Percentiles rank a stretch among this genome's conserved stretches.
phyloP scores from a whole-genome alignment of 2,329 filamentous ascomycete genomes.

The Tolypocladium endophyticum region DNA sequence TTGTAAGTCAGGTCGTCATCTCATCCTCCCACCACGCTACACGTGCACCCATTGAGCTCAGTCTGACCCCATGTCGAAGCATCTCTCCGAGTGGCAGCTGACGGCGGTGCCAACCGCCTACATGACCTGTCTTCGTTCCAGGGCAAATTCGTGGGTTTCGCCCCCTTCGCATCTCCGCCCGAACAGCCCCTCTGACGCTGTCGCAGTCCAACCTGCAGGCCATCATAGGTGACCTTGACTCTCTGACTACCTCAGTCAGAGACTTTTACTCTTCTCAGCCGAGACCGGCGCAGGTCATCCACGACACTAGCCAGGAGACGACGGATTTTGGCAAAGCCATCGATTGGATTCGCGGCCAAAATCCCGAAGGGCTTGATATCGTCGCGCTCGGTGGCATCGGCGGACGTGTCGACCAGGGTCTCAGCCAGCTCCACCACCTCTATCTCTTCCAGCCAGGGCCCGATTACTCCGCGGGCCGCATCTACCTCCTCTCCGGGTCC shows the following conservation, averaged over 20 bases:
- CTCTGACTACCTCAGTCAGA: constrained; percentile 51
- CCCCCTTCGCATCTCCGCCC: not conserved
- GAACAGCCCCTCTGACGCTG: not conserved
- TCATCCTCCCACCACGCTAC: not conserved
- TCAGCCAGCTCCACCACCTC: constrained; percentile 82
- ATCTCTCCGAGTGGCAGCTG: constrained; percentile 64
- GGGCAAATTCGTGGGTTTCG: constrained; percentile 28
- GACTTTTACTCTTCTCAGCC: constrained; percentile 53
- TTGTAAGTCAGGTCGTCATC: constrained; percentile 20
- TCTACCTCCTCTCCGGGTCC: constrained; percentile 74
- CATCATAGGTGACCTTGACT: constrained; percentile 90
- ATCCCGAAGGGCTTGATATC: constrained; percentile 43
- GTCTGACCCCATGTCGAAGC: constrained; percentile 30
- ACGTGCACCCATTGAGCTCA: not conserved
- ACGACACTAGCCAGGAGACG: constrained; percentile 70
- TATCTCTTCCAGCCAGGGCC: constrained; percentile 49
- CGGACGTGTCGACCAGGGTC: constrained; percentile 83
- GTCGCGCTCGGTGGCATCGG: constrained; percentile 76
- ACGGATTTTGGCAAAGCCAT: constrained; percentile 88
- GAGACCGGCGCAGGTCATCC: constrained; percentile 46
- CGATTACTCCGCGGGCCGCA: constrained; percentile 37
- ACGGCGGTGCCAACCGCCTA: constrained; percentile 82
- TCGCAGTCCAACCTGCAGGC: constrained; percentile 48
- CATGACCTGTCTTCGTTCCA: constrained; percentile 31
- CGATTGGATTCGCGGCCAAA: constrained; percentile 39